Evolutionary conservation across 352 stramenopile genomes (phyloP), one percentile per base, ranked within the genome.

Genomic region (Aphanomyces invadans): DNA sequence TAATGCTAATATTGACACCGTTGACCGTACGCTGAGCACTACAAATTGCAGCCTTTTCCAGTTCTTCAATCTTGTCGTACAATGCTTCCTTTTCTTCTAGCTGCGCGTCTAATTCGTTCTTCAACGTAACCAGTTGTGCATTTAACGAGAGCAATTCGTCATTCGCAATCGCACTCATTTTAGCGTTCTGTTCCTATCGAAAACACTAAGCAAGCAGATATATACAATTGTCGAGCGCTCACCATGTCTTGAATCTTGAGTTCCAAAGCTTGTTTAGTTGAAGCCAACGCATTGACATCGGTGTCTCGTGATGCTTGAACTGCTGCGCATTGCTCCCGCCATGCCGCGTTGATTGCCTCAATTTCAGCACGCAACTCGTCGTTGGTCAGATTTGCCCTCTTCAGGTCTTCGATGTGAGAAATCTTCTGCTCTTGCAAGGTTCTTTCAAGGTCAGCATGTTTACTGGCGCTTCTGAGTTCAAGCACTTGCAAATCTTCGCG

Each of bases 81-180:
- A 62, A 46, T 25, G 33, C 33, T 44, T 46, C 53, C 53, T 62
- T 62, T 48, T 62, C 53, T 48, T 62, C 53, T 29, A 57, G 29
- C 29, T 57, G 49, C 12, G 49, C 49, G 23, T 57, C 49, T 26
- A 57, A 33, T 33, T 57, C 49, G 29, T 57, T 57, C 19, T 57
- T 29, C 11, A 57, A 33, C 1, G 49, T 57, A 33, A 32, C 12
- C 21, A 57, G 29, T 38, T 57, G 19, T 11, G 49, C 49, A 21
- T 38, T 57, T 5, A 57, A n/a, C 19, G 21, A 21, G 5, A n/a
- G 12, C 29, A 28, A 32, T 33, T 57, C 23, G 23, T 32, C 49
- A 7, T 4, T 7, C 15, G 36, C 7, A 7, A 15, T 42, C 36
- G 36, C 36, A 42, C 36, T 15, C 36, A 7, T 15, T 7, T 42